Evolutionary conservation across 2,329 filamentous ascomycete species (phyloP).

Genomic region (Knufia fluminis): DNA sequence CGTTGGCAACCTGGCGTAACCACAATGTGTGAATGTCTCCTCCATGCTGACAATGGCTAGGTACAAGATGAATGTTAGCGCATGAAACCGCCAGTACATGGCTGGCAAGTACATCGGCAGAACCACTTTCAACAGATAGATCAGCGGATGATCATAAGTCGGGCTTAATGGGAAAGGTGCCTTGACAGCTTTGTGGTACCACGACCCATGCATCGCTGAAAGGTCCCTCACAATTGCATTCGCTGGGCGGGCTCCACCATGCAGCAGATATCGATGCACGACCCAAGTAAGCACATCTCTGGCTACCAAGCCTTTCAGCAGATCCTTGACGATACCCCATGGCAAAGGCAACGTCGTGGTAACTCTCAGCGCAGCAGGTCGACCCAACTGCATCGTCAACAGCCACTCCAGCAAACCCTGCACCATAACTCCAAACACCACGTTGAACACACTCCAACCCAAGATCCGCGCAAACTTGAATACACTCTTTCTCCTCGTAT

Average conservation of each 20-base stretch:
- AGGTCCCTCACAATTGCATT: slow-evolving; percentile 19
- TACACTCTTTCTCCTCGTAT: slow-evolving; percentile 31
- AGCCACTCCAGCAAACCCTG: slow-evolving; percentile 49
- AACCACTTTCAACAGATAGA: slow-evolving; percentile 46
- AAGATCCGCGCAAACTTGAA: slow-evolving; percentile 24
- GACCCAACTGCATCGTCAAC: slow-evolving; percentile 43
- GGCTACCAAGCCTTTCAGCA: slow-evolving; percentile 44
- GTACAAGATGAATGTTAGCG: slow-evolving; percentile 50
- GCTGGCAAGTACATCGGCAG: slow-evolving; percentile 50
- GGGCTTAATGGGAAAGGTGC: slow-evolving; percentile 49
- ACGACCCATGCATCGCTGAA: slow-evolving; percentile 41
- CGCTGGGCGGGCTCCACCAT: slow-evolving; percentile 34
- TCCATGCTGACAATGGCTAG: slow-evolving; percentile 48
- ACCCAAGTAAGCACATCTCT: slow-evolving; percentile 62
- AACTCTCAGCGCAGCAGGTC: slow-evolving; percentile 49
- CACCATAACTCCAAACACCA: slow-evolving; percentile 43
- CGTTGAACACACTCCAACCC: slow-evolving; percentile 47
- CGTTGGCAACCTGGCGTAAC: slow-evolving; percentile 50
- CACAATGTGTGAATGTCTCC: slow-evolving; percentile 51
- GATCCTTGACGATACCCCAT: slow-evolving; percentile 49
- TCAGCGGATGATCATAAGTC: slow-evolving; percentile 51
- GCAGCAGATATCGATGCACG: slow-evolving; percentile 63
- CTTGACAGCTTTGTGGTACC: slow-evolving; percentile 45
- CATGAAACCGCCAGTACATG: slow-evolving; percentile 49
- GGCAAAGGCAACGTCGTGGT: slow-evolving; percentile 54